Evolutionary conservation across 2,329 filamentous ascomycete genomes (phyloP).

Genomic region (Helminthosporium solani): DNA sequence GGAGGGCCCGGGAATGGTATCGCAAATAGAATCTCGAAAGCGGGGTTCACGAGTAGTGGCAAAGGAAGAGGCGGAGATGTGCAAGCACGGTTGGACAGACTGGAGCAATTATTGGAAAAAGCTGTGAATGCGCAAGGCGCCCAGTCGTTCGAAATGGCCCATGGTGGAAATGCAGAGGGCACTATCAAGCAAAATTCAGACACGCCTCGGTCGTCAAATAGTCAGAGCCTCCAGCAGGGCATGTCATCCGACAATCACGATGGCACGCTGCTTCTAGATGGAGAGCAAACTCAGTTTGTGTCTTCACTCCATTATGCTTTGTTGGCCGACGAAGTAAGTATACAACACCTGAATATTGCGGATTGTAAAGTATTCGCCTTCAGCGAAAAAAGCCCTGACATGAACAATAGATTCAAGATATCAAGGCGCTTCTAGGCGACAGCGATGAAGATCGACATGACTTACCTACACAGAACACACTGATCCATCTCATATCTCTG

Average conservation of each 20-base stretch:
- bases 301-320: constrained; percentile 44
- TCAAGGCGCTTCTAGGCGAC: constrained; percentile 39
- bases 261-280: constrained; percentile 40
- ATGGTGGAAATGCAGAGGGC: constrained; percentile 17
- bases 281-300: constrained; percentile 42
- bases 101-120: constrained; percentile 39
- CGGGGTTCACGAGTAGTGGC: constrained; percentile 13
- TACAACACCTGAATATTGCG: not conserved
- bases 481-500: constrained; percentile 35
- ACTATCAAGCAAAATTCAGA: constrained; percentile 25
- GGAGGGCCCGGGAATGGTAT: constrained; percentile 16
- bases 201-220: constrained; percentile 27
- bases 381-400: not conserved
- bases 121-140: constrained; percentile 28
- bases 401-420: constrained; percentile 38
- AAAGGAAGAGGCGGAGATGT: constrained; percentile 35
- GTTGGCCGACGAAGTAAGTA: constrained; percentile 41
- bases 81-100: constrained; percentile 39
- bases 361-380: not conserved
- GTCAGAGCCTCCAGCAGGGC: constrained; percentile 37
- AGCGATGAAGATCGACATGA: constrained; percentile 34
- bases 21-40: constrained; percentile 30
- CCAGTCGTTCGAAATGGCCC: constrained; percentile 15
- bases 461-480: constrained; percentile 28
- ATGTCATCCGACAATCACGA: constrained; percentile 40